Conservation (phyloP, 2,329 filamentous ascomycete genomes). For the Ampelomyces quisqualis region DNA sequence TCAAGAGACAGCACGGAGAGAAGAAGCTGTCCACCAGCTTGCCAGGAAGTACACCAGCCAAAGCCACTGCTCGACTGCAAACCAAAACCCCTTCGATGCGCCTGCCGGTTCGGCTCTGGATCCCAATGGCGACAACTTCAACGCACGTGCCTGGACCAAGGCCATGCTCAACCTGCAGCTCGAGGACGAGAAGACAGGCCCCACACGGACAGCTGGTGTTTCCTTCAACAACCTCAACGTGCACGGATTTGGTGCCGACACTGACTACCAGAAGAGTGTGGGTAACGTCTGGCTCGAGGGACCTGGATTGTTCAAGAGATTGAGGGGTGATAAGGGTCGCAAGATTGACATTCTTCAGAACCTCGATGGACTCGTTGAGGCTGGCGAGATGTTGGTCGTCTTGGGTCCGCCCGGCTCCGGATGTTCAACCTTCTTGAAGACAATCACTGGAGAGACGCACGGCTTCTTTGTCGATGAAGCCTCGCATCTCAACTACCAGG, state of each 20-base stretch:
- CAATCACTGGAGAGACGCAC: constrained; percentile 78
- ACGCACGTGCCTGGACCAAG: constrained; percentile 52
- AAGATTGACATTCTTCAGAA: constrained; percentile 65
- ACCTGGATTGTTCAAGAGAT: constrained; percentile 41
- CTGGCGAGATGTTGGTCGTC: constrained; percentile 74
- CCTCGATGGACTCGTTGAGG: constrained; percentile 67
- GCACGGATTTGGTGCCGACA: constrained; percentile 52
- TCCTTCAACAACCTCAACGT: constrained; percentile 51
- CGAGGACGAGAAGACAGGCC: constrained; percentile 45
- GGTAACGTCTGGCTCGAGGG: constrained; percentile 50
- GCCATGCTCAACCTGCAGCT: constrained; percentile 51
- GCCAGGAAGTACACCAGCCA: constrained; percentile 47
- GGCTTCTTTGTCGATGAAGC: constrained; percentile 71
- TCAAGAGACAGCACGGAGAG: constrained; percentile 28
- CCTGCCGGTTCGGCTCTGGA: constrained; percentile 49
- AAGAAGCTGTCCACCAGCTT: constrained; percentile 44
- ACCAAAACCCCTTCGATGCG: constrained; percentile 43
- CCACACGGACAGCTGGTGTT: constrained; percentile 49
- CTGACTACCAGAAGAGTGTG: constrained; percentile 55
- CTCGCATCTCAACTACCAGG: constrained; percentile 81
- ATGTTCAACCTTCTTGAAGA: constrained; percentile 83
- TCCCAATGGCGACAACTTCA: constrained; percentile 51
- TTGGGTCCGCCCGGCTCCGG: constrained; percentile 68
- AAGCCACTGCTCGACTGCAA: constrained; percentile 43
- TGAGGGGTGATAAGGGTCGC: constrained; percentile 37